phyloP scores from a whole-genome alignment of 495 filamentous ascomycete species.

The Daldinia childiae region DNA sequence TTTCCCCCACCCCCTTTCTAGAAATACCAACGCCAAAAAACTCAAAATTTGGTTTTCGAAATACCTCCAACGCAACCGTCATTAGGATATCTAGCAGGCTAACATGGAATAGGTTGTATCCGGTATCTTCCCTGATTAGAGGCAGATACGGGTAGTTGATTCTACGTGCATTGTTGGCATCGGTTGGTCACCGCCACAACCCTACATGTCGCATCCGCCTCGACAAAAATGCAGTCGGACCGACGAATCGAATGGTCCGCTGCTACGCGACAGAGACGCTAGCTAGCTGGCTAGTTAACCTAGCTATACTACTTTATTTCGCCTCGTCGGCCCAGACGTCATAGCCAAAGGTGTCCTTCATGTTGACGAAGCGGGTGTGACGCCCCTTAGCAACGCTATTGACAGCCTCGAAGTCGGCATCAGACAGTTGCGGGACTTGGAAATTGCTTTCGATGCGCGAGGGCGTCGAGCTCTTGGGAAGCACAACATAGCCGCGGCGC shows the following conservation, averaged over 20 bases:
- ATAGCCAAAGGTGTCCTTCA: slow-evolving; percentile 73
- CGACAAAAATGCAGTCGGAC: neutral
- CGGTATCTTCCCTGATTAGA: neutral
- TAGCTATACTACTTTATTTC: slow-evolving; percentile 3
- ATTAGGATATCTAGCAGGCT: neutral
- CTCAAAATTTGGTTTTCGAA: neutral
- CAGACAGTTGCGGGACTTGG: slow-evolving; percentile 53
- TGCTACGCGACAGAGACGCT: neutral
- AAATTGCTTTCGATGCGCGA: slow-evolving; percentile 67
- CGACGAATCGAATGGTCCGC: neutral
- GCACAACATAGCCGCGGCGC: slow-evolving; percentile 54
- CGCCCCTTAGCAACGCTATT: slow-evolving; percentile 56
- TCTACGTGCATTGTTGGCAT: neutral
- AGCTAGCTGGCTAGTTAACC: neutral
- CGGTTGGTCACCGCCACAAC: neutral
- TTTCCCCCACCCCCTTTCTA: neutral
- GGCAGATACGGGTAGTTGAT: neutral
- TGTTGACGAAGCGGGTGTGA: slow-evolving; percentile 78
- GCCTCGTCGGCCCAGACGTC: slow-evolving; percentile 61
- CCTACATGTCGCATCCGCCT: neutral
- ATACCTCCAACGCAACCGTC: neutral
- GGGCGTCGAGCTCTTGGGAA: slow-evolving; percentile 70
- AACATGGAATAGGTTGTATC: neutral
- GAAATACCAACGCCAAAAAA: slow-evolving; percentile 13
- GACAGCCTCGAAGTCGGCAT: slow-evolving; percentile 55